Evolutionary conservation across 345 rosid species (phyloP).

Genomic region (Melaleuca alternifolia): DNA sequence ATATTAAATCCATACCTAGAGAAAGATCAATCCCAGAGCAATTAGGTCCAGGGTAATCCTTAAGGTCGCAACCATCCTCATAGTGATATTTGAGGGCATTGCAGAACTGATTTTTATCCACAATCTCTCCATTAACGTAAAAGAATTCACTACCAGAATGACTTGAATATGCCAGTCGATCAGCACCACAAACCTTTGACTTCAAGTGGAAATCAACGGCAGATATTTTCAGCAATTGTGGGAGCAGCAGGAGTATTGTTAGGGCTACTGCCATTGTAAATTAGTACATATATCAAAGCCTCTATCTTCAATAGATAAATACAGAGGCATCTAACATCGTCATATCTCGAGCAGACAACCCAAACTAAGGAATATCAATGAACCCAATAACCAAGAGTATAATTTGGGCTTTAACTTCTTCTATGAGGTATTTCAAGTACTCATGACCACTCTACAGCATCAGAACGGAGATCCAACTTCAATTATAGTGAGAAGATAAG

Average conservation of each 20-base stretch:
- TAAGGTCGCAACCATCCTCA: slow-evolving; percentile 31
- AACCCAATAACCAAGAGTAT: neutral
- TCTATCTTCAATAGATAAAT: neutral
- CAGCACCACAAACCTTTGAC: slow-evolving; percentile 41
- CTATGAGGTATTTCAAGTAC: neutral
- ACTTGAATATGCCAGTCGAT: slow-evolving; percentile 37
- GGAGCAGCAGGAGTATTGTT: slow-evolving; percentile 25
- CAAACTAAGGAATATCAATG: neutral
- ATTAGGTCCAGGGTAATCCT: slow-evolving; percentile 17
- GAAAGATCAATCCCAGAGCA: slow-evolving; percentile 25
- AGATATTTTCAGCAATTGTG: slow-evolving; percentile 22
- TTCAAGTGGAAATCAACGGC: slow-evolving; percentile 27
- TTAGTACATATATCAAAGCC: neutral
- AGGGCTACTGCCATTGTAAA: slow-evolving; percentile 21
- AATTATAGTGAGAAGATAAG: neutral
- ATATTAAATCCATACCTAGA: slow-evolving; percentile 31
- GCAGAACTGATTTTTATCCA: slow-evolving; percentile 41
- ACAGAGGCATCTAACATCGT: neutral
- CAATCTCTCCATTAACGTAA: slow-evolving; percentile 51
- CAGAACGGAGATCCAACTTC: neutral
- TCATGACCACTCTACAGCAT: neutral
- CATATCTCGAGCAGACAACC: neutral
- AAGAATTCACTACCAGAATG: slow-evolving; percentile 24
- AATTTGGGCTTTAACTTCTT: neutral
- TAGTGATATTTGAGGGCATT: slow-evolving; percentile 34